Evolutionary conservation across 176 grass and related monocot genomes (phyloP), one percentile per base, ranked within the genome.

Genomic region (Olyra latifolia): DNA sequence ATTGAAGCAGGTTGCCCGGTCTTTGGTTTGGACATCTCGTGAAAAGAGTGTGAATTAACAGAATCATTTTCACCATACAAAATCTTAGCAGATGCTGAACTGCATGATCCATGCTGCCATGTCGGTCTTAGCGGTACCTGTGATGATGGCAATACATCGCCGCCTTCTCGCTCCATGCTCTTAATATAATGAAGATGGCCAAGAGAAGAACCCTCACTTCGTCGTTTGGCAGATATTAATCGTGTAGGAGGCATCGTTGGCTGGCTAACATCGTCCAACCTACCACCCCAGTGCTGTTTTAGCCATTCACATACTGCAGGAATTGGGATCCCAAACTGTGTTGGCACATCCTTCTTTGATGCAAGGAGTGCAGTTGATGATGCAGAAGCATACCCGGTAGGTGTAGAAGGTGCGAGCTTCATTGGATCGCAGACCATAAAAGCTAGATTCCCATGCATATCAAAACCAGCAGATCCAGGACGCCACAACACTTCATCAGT

Each of bases 381-480:
- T 54, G 91, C 88, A 24, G 85, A 85, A 61, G 89, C 83, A 70
- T 91, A 92, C 66, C 87, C 87, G 53, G 85, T 86, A 22, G 92
- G 80, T 47, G 92, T 90, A 65, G 88, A 98, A 19, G 92, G 89
- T 66, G 92, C 88, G 78, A 98, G 92, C 78, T 95, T 98, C 95
- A 95, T 98, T 20, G 95, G 95, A 74, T 98, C 88, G 71, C 92
- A 98, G 14, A 95, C 81, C 90, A 98, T 91, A 75, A 98, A 98
- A 76, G 92, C 92, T 71, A 98, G 78, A 75, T 91, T 98, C n/a
- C 95, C 92, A 5, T 93, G 83, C 75, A 85, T 85, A 88, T 98
- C 95, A 71, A 98, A 98, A 79, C 95, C 95, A 83, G 92, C 92
- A 29, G 90, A 98, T 66, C 95, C 95, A 75, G 95, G 87, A 41